Base-by-base conservation (phyloP, 306 rosid species). In the Elaeagnus macrophylla region DNA sequence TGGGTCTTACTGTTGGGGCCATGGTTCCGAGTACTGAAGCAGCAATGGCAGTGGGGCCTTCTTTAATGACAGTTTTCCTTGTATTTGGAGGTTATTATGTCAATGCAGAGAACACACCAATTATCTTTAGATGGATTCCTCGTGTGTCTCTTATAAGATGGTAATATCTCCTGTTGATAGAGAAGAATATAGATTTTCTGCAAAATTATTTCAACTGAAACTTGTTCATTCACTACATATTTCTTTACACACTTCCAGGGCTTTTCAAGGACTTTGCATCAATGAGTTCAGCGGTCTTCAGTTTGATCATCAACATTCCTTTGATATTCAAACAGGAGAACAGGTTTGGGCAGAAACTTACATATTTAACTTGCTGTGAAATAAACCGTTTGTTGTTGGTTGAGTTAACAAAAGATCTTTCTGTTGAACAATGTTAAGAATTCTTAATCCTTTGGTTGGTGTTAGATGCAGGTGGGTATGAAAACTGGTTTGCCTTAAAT, bases 1-100 rank as follows among this genome's bases (percentile, higher is more conserved):
- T 90, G 97, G 97, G 95, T 64, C 94, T 90, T 45, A 78, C 94
- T 12, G 94, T 90, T 64, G 97, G 96, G 68, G 94, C 97, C 40
- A 81, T 86, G 95, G 97, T 80, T 76, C 91, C 97, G 59, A 86
- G 79, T 58, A 81, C 91, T 47, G 94, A 90, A 81, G 94, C 97
- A 57, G 95, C 95, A 51, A 76, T 90, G 91, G 94, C 88, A 16
- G 94, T 91, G 61, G 97, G 95, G 14, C 97, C 95, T 36, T 84
- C 96, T 59, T 86, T 91, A 48, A 84, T 91, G 97, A 86, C 97
- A 5, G 85, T 82, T 66, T 91, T 91, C 57, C 71, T 86, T 9
- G 93, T 91, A 52, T 91, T 91, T 80, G 97, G 97, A 66, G 96
- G 96, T 54, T 91, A 83, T 79, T 86, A 78, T 65, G 85, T 82